Conservation (phyloP, 208 protist species). For the Trypanosoma cruzi region DNA sequence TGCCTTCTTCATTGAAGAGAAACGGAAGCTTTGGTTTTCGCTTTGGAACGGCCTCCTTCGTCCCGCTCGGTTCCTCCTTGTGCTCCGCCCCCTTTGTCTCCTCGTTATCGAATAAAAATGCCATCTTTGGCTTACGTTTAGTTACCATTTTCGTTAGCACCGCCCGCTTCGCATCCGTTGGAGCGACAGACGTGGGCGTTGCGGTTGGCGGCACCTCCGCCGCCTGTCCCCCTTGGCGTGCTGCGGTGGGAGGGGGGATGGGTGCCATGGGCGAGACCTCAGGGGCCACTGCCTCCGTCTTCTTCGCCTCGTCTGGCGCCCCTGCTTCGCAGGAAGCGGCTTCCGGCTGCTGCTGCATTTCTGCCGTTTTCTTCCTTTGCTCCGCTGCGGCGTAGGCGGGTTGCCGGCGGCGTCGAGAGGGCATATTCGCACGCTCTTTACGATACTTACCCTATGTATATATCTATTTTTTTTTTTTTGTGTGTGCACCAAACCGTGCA, state of each 20-base stretch:
- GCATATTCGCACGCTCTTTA: not conserved
- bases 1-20: constrained; percentile 16
- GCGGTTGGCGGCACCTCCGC: too few relatives aligned
- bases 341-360: not conserved
- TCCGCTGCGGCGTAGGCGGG: not conserved
- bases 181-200: too few relatives aligned
- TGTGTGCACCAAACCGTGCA: not conserved
- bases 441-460: not conserved
- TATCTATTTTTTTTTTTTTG: too few relatives aligned
- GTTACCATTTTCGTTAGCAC: constrained; percentile 3
- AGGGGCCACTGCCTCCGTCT: not conserved
- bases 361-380: not conserved
- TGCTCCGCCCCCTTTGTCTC: too few relatives aligned
- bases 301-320: not conserved
- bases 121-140: constrained; percentile 20
- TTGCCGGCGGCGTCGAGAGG: not conserved
- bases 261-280: not conserved
- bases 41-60: not conserved
- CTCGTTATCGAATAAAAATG: constrained; percentile 17
- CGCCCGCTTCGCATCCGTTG: constrained; percentile 1
- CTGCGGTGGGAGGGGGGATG: not conserved
- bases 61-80: not conserved
- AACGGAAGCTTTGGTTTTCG: constrained; percentile 16
- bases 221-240: too few relatives aligned
- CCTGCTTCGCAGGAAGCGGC: not conserved